Evolutionary conservation across 225 moss, liverwort and hornwort species (phyloP), one percentile per base, ranked within the genome.

Genomic region (Sphagnum tenellum): DNA sequence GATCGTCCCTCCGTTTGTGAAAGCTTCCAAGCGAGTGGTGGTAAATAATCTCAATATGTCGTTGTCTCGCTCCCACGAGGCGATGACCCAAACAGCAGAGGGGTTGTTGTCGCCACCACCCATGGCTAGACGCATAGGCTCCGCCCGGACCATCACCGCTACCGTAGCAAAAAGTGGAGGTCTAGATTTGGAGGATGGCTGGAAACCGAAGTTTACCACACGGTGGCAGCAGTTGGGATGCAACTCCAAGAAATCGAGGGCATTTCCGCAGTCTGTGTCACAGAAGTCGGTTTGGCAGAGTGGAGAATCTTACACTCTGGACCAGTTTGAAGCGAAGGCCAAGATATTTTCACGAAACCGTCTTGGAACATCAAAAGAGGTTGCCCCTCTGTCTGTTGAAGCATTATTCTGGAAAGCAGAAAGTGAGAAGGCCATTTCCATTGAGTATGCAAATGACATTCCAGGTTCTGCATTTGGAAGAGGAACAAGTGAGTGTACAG

Each of bases 251-350:
- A 83, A 85, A 56, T 66, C 80, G 9, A 74, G 82, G 61, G 80
- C 89, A 65, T 81, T 78, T 45, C 73, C 86, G 63, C 88, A 90
- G 71, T 88, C 88, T 10, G 79, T 83, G 50, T 86, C 83, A 51
- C 94, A 94, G 73, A 94, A 94, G 77, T 73, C 89, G 59, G 94
- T 94, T 7, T 94, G 94, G 94, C 91, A 94, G 80, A 94, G 94
- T 13, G 91, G 94, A 49, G 94, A 94, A 73, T 85, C 83, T 12
- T 94, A 94, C 59, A 89, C 89, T 48, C 47, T 94, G 44, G 94
- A 94, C 3, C 91, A 91, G 81, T 94, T 94, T 60, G 94, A 94
- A 68, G 66, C 72, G 12, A 94, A 91, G 72, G 91, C 94, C 3
- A 91, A 89, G 73, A 60, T 67, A 9, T 94, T 94, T 49, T 66